Evolutionary conservation across 768 basidiomycete species (phyloP).

Genomic region (Pleurotus salmoneostramineus): DNA sequence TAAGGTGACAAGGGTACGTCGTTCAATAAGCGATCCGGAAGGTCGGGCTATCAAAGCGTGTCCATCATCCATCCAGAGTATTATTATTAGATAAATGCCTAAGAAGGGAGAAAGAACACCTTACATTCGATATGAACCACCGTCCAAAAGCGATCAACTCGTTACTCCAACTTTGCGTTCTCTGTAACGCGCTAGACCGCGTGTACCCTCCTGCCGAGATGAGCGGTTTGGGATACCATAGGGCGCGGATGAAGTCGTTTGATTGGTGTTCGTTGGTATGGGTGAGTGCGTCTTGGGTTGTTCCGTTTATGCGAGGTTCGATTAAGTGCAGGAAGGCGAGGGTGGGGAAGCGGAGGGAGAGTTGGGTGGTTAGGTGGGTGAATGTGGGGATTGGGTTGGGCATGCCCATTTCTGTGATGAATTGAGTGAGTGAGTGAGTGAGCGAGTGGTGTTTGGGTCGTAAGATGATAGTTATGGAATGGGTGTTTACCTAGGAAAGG

Average conservation of each 20-base stretch:
- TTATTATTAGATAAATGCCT: neutral
- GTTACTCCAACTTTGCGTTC: constrained; percentile 21
- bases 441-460: neutral
- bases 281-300: neutral
- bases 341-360: constrained; percentile 24
- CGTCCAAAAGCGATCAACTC: constrained; percentile 30
- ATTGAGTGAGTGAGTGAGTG: neutral
- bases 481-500: constrained; percentile 22
- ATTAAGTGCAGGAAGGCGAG: constrained; percentile 38
- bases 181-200: constrained; percentile 22
- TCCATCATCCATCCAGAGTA: no score
- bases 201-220: constrained; percentile 31
- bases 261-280: constrained; percentile 11
- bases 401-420: constrained; percentile 30
- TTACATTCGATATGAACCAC: constrained; percentile 26
- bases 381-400: constrained; percentile 36
- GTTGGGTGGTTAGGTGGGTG: constrained; percentile 27
- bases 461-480: no score
- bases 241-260: constrained; percentile 23
- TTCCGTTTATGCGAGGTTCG: constrained; percentile 16
- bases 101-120: constrained; percentile 9
- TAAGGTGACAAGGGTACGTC: constrained; percentile 20
- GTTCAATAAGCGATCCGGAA: constrained; percentile 24
- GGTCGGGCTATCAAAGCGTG: constrained; percentile 23
- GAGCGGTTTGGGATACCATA: constrained; percentile 24